Evolutionary conservation across 495 filamentous ascomycete genomes (phyloP), one percentile per base, ranked within the genome.

Genomic region (Daldinia concentrica): DNA sequence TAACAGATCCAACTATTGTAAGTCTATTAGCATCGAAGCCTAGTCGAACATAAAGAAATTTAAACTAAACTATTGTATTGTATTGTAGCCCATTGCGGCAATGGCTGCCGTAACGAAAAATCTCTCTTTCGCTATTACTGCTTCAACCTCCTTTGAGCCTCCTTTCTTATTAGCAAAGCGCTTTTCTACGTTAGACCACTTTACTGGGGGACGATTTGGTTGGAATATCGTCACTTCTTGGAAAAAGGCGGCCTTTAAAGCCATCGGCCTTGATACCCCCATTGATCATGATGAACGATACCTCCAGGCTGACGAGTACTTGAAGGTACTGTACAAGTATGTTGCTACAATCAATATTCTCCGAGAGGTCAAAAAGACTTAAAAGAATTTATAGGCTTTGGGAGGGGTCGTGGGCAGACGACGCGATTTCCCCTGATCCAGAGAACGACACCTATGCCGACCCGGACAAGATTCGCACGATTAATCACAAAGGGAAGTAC

Each of bases 141-240:
- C 82, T 4, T 86, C 85, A 1, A 88, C 87, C n/a, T 84, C 86
- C 0, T 90, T 86, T 58, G 86, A 88, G 61, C 82, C 82, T 8
- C 87, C 88, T 3, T 90, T 85, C 67, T 76, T 86, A 6, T 79
- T 90, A 0, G 88, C 88, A 4, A 85, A 86, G 65, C 81, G 86
- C 15, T 88, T 88, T 56, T 90, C 88, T 0, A 89, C 87, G 0
- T 70, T 91, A n/a, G 88, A 90, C 60, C 88, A 91, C 71, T 78
- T 89, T 19, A 90, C 87, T 0, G 79, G 84, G 0, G 88, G 87
- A 0, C 81, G 88, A 4, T 77, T 90, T 41, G 88, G 84, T 0
- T 90, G 88, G 89, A 91, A 90, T 62, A 89, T 91, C 39, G 87
- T 90, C 14, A 90, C 88, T 5, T 85, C 81, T 0, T 90, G 84